These are phyloP conservation scores for Cupressus sempervirens DNA, from an alignment of 75 land plant species.

Conservation along the genomic window DNA sequence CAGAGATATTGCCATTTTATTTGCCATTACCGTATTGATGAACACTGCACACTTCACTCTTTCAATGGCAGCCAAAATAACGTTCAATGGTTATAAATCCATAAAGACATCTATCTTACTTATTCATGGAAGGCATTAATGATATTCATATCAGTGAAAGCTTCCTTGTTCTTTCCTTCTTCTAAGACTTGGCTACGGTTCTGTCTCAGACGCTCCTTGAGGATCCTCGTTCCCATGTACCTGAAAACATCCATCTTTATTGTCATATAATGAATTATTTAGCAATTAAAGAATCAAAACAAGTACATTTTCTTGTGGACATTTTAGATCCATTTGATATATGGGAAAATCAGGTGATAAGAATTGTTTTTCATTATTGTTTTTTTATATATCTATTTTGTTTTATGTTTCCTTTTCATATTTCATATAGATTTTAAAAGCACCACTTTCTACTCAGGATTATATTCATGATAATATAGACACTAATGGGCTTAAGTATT, in stretches of 20 bases:
- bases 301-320: neutral
- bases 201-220: neutral
- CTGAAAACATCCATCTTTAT: neutral
- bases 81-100: neutral
- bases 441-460: too few species aligned
- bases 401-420: too few species aligned
- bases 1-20: neutral
- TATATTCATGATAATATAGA: too few species aligned
- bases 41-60: neutral
- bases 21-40: neutral
- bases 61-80: neutral
- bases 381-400: too few species aligned
- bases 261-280: neutral
- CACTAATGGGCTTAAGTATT: neutral
- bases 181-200: neutral
- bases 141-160: neutral
- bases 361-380: too few species aligned
- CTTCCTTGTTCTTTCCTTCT: neutral
- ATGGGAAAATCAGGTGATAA: too few species aligned
- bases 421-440: too few species aligned
- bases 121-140: neutral
- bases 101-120: neutral
- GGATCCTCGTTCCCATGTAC: neutral
- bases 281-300: neutral
- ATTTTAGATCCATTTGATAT: too few species aligned